Percentiles rank a stretch among this genome's conserved stretches.
Conservation (phyloP, 1,284 basidiomycete genomes). For the Ceratorhiza oryzae-sativae region DNA sequence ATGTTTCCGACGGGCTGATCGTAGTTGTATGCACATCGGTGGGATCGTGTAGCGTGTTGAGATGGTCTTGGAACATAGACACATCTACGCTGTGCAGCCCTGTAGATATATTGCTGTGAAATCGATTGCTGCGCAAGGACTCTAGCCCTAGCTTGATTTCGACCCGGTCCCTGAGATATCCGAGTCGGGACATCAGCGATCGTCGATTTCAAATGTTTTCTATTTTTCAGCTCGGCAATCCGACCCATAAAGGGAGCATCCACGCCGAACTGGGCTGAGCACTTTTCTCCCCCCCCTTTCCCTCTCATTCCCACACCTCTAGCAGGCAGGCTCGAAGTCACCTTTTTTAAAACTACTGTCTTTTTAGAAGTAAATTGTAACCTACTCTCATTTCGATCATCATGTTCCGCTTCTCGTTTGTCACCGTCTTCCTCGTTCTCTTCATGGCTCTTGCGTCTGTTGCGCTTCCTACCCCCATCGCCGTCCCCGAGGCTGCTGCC, state of each 20-base stretch:
- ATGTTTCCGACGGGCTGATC: too few species aligned
- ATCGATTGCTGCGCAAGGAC: neutral
- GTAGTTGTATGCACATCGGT: neutral
- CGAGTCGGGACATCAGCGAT: neutral
- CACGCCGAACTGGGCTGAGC: neutral
- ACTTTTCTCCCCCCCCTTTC: neutral
- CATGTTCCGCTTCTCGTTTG: slow-evolving; percentile 34
- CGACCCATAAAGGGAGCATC: slow-evolving; percentile 1
- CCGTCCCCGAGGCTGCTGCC: neutral
- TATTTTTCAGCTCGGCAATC: neutral
- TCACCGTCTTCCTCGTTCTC: slow-evolving; percentile 24
- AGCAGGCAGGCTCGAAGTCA: slow-evolving; percentile 15
- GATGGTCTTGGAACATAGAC: neutral
- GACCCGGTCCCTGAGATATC: slow-evolving; percentile 1
- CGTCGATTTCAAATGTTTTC: neutral
- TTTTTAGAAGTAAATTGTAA: slow-evolving; percentile 11
- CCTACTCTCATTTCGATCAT: slow-evolving; percentile 6
- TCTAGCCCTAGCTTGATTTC: too few species aligned
- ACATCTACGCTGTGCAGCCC: too few species aligned
- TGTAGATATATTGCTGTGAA: neutral
- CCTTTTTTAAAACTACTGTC: slow-evolving; percentile 6
- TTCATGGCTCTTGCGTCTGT: slow-evolving; percentile 20
- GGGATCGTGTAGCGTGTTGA: too few species aligned
- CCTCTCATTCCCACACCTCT: neutral
- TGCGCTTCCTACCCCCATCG: neutral